Base-by-base conservation (phyloP, 176 grass and related monocot species). In the Musa beccarii region DNA sequence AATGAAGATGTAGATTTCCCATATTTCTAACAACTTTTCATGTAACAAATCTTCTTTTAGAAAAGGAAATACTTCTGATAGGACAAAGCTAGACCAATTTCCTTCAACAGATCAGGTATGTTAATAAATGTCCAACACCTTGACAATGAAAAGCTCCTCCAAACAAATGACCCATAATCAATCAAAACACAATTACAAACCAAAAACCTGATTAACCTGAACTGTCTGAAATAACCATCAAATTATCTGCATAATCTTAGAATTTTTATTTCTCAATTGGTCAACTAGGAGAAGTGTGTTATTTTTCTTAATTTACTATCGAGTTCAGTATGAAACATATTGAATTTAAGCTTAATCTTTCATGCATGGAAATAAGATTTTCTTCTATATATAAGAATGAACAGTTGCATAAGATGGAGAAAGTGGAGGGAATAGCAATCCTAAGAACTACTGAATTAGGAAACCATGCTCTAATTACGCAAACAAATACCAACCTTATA, bases 401-500 rank as follows among this genome's bases (percentile, higher is more conserved):
- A 19, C 19, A 61, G n/a, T 43, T 43, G 34, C 3, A 43, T 43
- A 43, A 43, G 4, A 43, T 43, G 34, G 3, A 6, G 7, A 61
- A 59, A 61, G 57, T 34, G 28, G 66, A 68, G 24, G 66, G 66
- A 68, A 68, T 8, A 72, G n/a, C 19, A 72, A 12, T 50, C 50
- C n/a, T 23, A 22, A 3, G 12, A 52, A 51, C 11, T 4, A 51
- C 14, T 22, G 4, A 53, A 13, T 9, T 73, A 7, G 13, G 21
- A 21, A 73, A 9, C 8, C 9, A 49, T 1, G 4, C 3, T 49
- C 25, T 49, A 51, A 49, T 19, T 11, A 49, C 11, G 13, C 21
- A 70, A 20, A 50, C 67, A 69, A 69, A 74, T 51, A 66, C 61
- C 2, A 66, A 99, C 95, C 95, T 99, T 83, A 99, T 93, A 66